A percentile compares a stretch with the other conserved stretches of the same genome.
phyloP scores from a whole-genome alignment of 305 asterid genomes.

The Salvia sclarea region DNA sequence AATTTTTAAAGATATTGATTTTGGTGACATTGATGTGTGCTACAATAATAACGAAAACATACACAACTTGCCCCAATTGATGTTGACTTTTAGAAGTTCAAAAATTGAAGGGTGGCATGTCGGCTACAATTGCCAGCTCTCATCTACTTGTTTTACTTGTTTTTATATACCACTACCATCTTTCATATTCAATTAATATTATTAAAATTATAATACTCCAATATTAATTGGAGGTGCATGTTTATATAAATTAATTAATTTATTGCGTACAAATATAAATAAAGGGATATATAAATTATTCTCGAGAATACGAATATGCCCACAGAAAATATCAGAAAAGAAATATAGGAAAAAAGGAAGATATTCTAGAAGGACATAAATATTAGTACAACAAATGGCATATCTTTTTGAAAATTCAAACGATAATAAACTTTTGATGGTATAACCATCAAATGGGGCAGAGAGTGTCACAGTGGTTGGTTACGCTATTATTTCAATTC shows the following conservation, averaged over 20 bases:
- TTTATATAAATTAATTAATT: too few species aligned
- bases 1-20: not conserved
- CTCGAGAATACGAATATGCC: not conserved
- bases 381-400: not conserved
- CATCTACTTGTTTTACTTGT: conserved; percentile 4
- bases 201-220: too few species aligned
- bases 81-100: conserved; percentile 36
- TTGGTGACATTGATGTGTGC: not conserved
- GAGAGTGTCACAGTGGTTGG: conserved; percentile 18
- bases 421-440: not conserved
- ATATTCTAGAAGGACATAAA: conserved; percentile 20
- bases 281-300: not conserved
- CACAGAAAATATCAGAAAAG: not conserved
- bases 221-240: too few species aligned
- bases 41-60: not conserved
- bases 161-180: not conserved
- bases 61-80: conserved; percentile 30
- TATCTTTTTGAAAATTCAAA: conserved; percentile 33
- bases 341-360: not conserved
- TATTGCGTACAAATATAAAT: too few species aligned
- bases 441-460: not conserved
- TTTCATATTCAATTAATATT: not conserved
- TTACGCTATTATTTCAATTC: conserved; percentile 9
- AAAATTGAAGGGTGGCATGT: conserved; percentile 39
- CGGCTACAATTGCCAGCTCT: conserved; percentile 38